Evolutionary conservation across 2,329 filamentous ascomycete species (phyloP), one percentile per base, ranked within the genome.

Genomic region (Penicillium sp.): DNA sequence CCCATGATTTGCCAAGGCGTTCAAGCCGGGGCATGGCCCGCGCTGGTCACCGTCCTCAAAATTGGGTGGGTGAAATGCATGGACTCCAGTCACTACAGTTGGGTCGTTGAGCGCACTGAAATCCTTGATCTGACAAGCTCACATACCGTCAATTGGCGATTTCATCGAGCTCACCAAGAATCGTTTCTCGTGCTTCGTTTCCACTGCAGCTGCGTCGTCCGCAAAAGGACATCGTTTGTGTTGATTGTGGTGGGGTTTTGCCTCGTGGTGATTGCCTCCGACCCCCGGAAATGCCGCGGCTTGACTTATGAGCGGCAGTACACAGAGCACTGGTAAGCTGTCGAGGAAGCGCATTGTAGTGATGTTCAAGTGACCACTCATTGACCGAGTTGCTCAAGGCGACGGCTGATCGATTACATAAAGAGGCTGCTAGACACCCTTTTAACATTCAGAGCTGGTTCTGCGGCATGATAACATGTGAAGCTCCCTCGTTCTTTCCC

Each of bases 1-100:
- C 9, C 60, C 64, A 56, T 73, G 70, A 45, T 73, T 73, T 39
- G 70, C 70, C 40, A 73, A 56, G 4, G 71, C 70, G 54, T 73
- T 73, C 32, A 73, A 55, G 28, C 69, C 69, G 1, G 70, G 70
- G 50, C 71, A 73, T 26, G 66, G 68, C 6, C 69, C 70, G 43
- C 69, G 66, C 50, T 68, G 64, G 51, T 70, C 69, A 9, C 66
- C 67, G 8, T 53, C 54, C 4, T 57, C 55, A 29, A 65, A 64
- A 40, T 66, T 53, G 0, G 67, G 68, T 1, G 67, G 59, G 8
- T 64, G 58, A 46, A 69, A 71, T 9, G 49, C 50, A 50, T 70
- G 63, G 24, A 63, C 50, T 3, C 66, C 66, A n/a, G 58, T 61
- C 28, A 69, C 66, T 69, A 38, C 7, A 46, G 11, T 27, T 6